These are phyloP conservation scores for Calocybe cyanea DNA, from an alignment of 768 basidiomycete genomes.

Conservation along the genomic window DNA sequence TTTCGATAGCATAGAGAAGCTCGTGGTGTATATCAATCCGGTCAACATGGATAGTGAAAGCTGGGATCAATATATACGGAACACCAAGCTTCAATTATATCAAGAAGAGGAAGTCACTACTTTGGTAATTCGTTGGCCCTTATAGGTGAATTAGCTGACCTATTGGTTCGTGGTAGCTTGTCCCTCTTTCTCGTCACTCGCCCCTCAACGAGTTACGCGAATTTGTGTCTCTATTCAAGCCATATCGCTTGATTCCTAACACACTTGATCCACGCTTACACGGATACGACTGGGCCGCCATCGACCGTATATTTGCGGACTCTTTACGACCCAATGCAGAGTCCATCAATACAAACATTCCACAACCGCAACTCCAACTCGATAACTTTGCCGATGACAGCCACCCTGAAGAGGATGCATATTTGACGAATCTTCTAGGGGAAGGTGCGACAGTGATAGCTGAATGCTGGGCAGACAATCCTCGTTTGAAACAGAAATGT, in stretches of 20 bases:
- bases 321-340: constrained; percentile 38
- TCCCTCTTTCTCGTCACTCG: constrained; percentile 85
- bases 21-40: constrained; percentile 83
- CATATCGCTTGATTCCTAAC: constrained; percentile 75
- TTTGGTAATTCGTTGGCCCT: constrained; percentile 45
- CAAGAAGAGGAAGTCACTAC: constrained; percentile 45
- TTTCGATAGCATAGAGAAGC: constrained; percentile 42
- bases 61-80: constrained; percentile 43
- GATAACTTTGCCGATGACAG: constrained; percentile 12
- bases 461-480: constrained; percentile 52
- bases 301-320: constrained; percentile 63
- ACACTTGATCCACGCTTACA: constrained; percentile 51
- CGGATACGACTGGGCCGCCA: constrained; percentile 70
- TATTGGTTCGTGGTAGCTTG: constrained; percentile 44
- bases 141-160: not conserved
- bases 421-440: constrained; percentile 66
- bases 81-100: constrained; percentile 36
- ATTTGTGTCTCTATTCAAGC: constrained; percentile 81
- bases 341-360: constrained; percentile 6
- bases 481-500: constrained; percentile 39
- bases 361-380: constrained; percentile 2
- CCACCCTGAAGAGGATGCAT: constrained; percentile 39
- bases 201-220: constrained; percentile 79
- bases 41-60: constrained; percentile 61
- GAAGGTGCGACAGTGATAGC: constrained; percentile 43